Base-by-base conservation (phyloP, 2,329 filamentous ascomycete species). In the Sporothrix variecibatus region DNA sequence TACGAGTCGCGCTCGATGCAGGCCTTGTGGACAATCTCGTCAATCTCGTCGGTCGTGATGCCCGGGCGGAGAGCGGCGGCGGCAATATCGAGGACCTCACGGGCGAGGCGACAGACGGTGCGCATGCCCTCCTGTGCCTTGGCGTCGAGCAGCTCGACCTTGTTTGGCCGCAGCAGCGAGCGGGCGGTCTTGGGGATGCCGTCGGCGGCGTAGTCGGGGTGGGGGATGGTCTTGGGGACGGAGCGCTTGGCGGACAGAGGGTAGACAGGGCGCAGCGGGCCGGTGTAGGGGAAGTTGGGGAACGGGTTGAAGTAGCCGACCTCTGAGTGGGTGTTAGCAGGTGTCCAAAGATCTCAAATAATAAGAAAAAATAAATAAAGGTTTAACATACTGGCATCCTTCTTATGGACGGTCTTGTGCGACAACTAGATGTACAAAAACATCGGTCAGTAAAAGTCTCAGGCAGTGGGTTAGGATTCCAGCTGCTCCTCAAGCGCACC, bases 21-120 rank as follows among this genome's bases (percentile, higher is more conserved):
- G 71, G 95, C 96, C 79, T 97, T 94, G 86, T 99, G 96, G 56
- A 97, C 95, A 76, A 98, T 87, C 83, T 97, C 92, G 81, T 99
- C 96, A 75, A 99, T 94, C 79, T 97, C 91, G 81, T 99, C 96
- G 7, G 96, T 98, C 7, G 95, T 98, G 46, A 98, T 92, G 68
- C 96, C 96, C n/a, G 96, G 95, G 80, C 91, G 92, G 64, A 93
- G 85, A 71, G 92, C 95, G 17, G 92, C 90, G 0, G 94, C 96
- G 1, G 95, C 94, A 80, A 97, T 93, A 82, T 99, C 96, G 76
- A 99, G 85, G 12, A 98, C 94, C 84, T 99, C 96, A 81, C 96
- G 88, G 23, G 93, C 94, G 76, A 98, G 83, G 69, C 90, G 89
- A 83, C 95, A 98, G 69, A 96, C 94, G 82, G 95, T 97, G 78